These are phyloP conservation scores for Dendryphion nanum DNA, from an alignment of 2,329 filamentous ascomycete species.

Conservation along the genomic window DNA sequence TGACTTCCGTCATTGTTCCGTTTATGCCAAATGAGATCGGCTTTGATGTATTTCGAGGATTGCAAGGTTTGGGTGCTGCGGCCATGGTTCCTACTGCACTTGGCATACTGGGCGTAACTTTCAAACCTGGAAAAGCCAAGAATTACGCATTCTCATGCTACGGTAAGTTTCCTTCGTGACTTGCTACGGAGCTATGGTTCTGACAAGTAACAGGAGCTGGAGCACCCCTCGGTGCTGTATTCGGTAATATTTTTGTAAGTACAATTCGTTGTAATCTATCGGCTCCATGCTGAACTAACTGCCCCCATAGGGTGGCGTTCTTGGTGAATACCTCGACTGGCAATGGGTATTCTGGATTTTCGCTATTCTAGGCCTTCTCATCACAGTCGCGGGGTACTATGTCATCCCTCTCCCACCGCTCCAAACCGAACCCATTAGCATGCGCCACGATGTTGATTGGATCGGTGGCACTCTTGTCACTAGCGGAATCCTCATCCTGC, in stretches of 20 bases:
- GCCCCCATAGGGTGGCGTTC: constrained; percentile 51
- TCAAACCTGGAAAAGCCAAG: constrained; percentile 66
- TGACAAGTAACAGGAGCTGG: constrained; percentile 49
- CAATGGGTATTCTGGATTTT: constrained; percentile 52
- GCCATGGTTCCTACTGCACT: constrained; percentile 70
- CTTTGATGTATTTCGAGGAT: constrained; percentile 64
- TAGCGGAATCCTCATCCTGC: constrained; percentile 58
- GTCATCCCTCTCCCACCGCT: constrained; percentile 57
- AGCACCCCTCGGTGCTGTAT: constrained; percentile 62
- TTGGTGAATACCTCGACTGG: constrained; percentile 55
- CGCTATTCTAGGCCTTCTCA: constrained; percentile 58
- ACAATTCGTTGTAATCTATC: not conserved
- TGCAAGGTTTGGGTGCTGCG: constrained; percentile 67
- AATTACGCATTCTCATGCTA: constrained; percentile 70
- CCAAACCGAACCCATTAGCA: constrained; percentile 28
- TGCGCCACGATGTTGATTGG: constrained; percentile 61
- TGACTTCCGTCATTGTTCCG: constrained; percentile 59
- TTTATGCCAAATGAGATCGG: constrained; percentile 66
- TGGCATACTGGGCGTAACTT: constrained; percentile 67
- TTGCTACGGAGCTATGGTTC: too few species aligned
- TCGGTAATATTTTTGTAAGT: constrained; percentile 58
- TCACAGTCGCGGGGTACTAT: constrained; percentile 57
- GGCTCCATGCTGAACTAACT: not conserved
- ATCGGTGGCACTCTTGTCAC: constrained; percentile 64
- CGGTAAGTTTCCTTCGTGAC: constrained; percentile 7